Conservation (phyloP, 1,284 basidiomycete species). For the Ustilago vetiveriae region DNA sequence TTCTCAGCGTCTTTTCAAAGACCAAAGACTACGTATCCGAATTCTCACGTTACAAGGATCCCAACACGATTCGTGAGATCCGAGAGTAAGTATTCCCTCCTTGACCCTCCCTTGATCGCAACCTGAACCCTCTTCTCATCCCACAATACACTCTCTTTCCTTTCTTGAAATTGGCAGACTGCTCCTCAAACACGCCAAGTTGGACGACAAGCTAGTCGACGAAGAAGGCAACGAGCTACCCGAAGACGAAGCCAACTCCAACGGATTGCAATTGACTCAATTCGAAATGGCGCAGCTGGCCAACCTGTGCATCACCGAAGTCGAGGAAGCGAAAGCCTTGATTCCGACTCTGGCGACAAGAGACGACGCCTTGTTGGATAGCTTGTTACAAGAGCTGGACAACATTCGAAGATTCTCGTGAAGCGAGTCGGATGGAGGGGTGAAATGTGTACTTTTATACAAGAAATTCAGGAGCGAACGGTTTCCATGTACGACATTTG, state of each 20-base stretch:
- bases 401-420: constrained; percentile 85
- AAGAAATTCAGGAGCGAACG: too few species aligned
- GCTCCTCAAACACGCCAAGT: constrained; percentile 46
- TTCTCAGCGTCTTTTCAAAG: constrained; percentile 83
- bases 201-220: constrained; percentile 42
- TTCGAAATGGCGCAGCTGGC: constrained; percentile 93
- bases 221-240: constrained; percentile 34
- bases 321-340: constrained; percentile 89
- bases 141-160: background rate
- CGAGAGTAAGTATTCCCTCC: constrained; percentile 76
- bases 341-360: constrained; percentile 86
- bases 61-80: constrained; percentile 84
- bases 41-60: constrained; percentile 87
- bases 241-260: constrained; percentile 69
- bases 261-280: constrained; percentile 80
- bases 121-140: background rate
- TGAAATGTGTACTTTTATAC: constrained; percentile 20
- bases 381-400: constrained; percentile 83
- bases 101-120: background rate
- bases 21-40: constrained; percentile 89
- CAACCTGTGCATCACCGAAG: constrained; percentile 84
- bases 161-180: constrained; percentile 12
- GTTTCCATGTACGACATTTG: too few species aligned
- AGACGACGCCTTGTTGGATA: constrained; percentile 84
- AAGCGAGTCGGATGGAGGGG: constrained; percentile 68